Base-by-base conservation (phyloP, 257 asterid genomes). In the Nicotiana tabacum region DNA sequence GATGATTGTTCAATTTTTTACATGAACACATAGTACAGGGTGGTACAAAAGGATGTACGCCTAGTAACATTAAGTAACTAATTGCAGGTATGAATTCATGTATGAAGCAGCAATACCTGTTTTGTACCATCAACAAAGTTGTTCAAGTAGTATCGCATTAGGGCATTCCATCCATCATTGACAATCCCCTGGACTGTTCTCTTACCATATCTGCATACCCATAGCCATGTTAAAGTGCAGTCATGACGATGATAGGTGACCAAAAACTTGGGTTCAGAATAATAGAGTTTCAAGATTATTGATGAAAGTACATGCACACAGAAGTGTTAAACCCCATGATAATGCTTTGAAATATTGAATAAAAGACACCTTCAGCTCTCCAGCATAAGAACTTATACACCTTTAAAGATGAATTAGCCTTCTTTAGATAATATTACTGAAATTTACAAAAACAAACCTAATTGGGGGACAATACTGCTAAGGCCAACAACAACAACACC, bases 101-200 rank as follows among this genome's bases (percentile, higher is more conserved):
- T 77, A 68, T 83, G 80, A 86, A 83, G 80, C 83, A 82, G 57
- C 79, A 91, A 16, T 72, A 96, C 98, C 99, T 94, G 99, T 86
- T 91, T 96, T 83, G 93, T 89, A 76, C 99, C 99, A 82, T 96
- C 99, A 80, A 89, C 83, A 85, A 96, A 95, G 89, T 95, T 96
- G 92, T 95, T 96, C 69, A 94, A 86, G 91, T 95, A 96, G 87
- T 96, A 96, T 37, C 99, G 97, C 90, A 90, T 83, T 18, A 96
- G 90, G 82, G 97, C 93, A 86, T 85, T 91, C 88, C 87, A 79
- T 51, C 95, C 88, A 86, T 94, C 99, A 21, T 91, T 89, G 33
- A 96, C 72, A 83, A 92, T 87, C 48, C 98, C 99, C 77, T 85
- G 91, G 77, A 91, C 12, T n/a, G 98, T 95, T 77, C 99, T 88